phyloP scores from a whole-genome alignment of 208 protist genomes.

The Leishmania martiniquensis region DNA sequence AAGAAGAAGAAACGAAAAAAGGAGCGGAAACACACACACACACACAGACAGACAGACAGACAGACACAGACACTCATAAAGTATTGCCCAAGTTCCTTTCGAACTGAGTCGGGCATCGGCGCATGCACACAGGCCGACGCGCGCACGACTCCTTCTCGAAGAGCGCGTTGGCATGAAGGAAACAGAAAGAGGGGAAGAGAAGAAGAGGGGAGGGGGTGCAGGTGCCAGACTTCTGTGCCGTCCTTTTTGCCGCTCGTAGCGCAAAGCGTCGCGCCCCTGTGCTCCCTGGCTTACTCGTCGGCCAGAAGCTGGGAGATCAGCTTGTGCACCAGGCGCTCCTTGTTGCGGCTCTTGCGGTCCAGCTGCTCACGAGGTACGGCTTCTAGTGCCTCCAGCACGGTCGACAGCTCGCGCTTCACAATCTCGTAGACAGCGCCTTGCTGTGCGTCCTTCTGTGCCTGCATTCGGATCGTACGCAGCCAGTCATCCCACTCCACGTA shows the following conservation, averaged over 20 bases:
- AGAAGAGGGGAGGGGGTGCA: background rate
- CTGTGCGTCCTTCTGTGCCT: slow-evolving; percentile 45
- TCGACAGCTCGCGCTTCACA: slow-evolving; percentile 59
- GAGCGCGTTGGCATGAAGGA: background rate
- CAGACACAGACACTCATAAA: too few relatives aligned
- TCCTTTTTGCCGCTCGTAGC: background rate
- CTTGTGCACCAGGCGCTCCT: slow-evolving; percentile 64
- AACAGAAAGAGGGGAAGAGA: background rate
- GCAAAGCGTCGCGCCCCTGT: background rate
- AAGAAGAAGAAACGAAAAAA: too few relatives aligned
- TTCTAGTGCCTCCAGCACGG: slow-evolving; percentile 55
- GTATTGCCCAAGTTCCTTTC: background rate
- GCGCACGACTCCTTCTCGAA: background rate
- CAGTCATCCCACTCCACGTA: slow-evolving; percentile 90
- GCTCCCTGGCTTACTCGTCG: slow-evolving; percentile 24
- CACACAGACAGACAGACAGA: too few relatives aligned
- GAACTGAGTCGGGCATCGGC: background rate
- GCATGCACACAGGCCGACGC: background rate
- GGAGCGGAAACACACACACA: too few relatives aligned
- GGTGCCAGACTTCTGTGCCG: background rate
- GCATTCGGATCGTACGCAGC: slow-evolving; percentile 66
- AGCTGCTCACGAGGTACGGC: slow-evolving; percentile 50
- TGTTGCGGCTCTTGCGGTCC: slow-evolving; percentile 79
- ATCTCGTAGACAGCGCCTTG: slow-evolving; percentile 52
- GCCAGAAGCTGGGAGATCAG: slow-evolving; percentile 61